These are phyloP conservation scores for Rhizopogon vulgaris DNA, from an alignment of 768 basidiomycete genomes.

Conservation along the genomic window DNA sequence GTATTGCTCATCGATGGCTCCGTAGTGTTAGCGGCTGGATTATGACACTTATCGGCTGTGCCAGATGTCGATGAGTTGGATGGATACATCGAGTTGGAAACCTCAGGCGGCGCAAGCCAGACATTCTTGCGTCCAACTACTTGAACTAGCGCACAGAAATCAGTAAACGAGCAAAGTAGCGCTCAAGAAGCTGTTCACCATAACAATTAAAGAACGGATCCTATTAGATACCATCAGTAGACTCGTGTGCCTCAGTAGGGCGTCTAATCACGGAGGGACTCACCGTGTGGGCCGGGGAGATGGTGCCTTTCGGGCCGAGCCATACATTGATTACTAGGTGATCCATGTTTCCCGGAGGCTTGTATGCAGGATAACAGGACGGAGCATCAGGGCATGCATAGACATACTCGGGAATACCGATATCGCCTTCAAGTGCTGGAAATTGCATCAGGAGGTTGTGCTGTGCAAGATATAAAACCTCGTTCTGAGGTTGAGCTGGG, in stretches of 20 bases:
- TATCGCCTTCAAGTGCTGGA: conserved; percentile 67
- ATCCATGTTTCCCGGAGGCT: conserved; percentile 60
- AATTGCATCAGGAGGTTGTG: conserved; percentile 84
- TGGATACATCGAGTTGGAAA: conserved; percentile 55
- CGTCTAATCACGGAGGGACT: conserved; percentile 27
- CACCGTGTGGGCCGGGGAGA: conserved; percentile 86
- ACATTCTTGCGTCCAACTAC: conserved; percentile 84
- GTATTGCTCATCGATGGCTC: conserved; percentile 71
- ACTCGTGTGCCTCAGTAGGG: conserved; percentile 3
- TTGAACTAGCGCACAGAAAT: conserved; percentile 51
- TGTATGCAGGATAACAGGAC: conserved; percentile 43
- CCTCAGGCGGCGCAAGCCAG: conserved; percentile 79
- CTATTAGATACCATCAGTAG: conserved; percentile 31
- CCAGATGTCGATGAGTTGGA: conserved; percentile 23
- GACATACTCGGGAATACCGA: conserved; percentile 84
- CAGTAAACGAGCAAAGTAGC: conserved; percentile 1
- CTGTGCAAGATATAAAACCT: conserved; percentile 81
- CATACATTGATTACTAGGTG: conserved; percentile 69
- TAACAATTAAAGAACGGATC: conserved; percentile 94
- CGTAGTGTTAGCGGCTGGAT: conserved; percentile 33
- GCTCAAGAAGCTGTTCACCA: conserved; percentile 39
- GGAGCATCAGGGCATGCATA: conserved; percentile 54
- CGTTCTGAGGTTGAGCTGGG: conserved; percentile 10
- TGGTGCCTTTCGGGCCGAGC: conserved; percentile 74
- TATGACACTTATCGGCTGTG: conserved; percentile 18